phyloP scores from a whole-genome alignment of 345 rosid genomes.

The Raphanus sativus region DNA sequence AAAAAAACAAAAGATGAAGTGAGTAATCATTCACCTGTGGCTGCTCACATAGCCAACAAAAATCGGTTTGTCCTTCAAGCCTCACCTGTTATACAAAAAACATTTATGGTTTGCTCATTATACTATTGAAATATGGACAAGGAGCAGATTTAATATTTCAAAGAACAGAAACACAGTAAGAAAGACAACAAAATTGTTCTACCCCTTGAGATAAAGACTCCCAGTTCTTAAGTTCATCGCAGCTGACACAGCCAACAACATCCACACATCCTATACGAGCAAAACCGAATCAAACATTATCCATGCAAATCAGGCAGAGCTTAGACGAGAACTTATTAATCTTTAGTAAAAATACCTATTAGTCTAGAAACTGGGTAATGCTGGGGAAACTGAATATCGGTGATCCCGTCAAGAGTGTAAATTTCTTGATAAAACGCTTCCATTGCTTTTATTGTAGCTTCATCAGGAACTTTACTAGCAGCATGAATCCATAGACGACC shows the following conservation, averaged over 20 bases:
- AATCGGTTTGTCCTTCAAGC: slow-evolving; percentile 82
- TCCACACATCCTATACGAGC: slow-evolving; percentile 53
- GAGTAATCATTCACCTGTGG: slow-evolving; percentile 59
- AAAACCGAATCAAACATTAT: not conserved
- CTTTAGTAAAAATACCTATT: slow-evolving; percentile 45
- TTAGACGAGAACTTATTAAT: not conserved
- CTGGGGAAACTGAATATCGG: slow-evolving; percentile 63
- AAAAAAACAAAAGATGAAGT: not conserved
- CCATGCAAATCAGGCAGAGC: not conserved
- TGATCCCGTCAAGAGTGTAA: slow-evolving; percentile 66
- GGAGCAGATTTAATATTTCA: not conserved
- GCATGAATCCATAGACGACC: slow-evolving; percentile 99
- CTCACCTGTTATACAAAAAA: slow-evolving; percentile 54
- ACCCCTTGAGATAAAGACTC: slow-evolving; percentile 62
- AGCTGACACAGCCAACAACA: slow-evolving; percentile 58
- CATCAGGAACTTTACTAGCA: slow-evolving; percentile 87
- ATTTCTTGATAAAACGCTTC: slow-evolving; percentile 82
- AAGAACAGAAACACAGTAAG: not conserved
- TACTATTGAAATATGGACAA: not conserved
- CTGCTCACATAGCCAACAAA: slow-evolving; percentile 92
- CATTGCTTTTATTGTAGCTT: slow-evolving; percentile 85
- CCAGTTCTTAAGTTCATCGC: slow-evolving; percentile 63
- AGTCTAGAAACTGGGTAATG: slow-evolving; percentile 85
- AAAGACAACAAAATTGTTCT: not conserved
- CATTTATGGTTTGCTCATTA: not conserved